A percentile compares a stretch with the other conserved stretches of the same genome.
Evolutionary conservation across 1,284 basidiomycete species (phyloP).

Genomic region (Phlebopus sp.): DNA sequence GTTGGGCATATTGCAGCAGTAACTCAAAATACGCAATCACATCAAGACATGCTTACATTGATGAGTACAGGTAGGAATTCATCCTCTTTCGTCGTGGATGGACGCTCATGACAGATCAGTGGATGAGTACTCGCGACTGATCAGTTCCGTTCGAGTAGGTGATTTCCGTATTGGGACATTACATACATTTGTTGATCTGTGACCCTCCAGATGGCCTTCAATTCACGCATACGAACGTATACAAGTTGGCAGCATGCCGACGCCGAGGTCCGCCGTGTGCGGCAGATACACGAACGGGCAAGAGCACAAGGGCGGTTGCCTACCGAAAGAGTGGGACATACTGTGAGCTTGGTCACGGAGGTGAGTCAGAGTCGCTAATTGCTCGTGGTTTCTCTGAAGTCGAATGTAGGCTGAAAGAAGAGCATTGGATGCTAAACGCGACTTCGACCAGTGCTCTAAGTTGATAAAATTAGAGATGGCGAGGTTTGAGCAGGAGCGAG

Average conservation of each 20-base stretch:
- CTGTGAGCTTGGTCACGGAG: slow-evolving; percentile 77
- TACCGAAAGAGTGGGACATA: slow-evolving; percentile 62
- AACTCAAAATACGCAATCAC: slow-evolving; percentile 67
- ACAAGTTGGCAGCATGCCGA: slow-evolving; percentile 80
- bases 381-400: not conserved
- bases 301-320: slow-evolving; percentile 70
- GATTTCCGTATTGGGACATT: not conserved
- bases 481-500: slow-evolving; percentile 91
- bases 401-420: slow-evolving; percentile 68
- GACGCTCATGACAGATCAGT: slow-evolving; percentile 37
- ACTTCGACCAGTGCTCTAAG: slow-evolving; percentile 86
- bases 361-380: slow-evolving; percentile 37
- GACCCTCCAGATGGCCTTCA: slow-evolving; percentile 70
- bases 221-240: slow-evolving; percentile 81
- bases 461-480: slow-evolving; percentile 89
- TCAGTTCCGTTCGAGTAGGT: slow-evolving; percentile 83
- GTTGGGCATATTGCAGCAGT: slow-evolving; percentile 73
- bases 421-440: slow-evolving; percentile 75
- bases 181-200: slow-evolving; percentile 3
- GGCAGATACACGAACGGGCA: slow-evolving; percentile 77
- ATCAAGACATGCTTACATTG: slow-evolving; percentile 75
- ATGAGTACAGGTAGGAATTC: slow-evolving; percentile 63
- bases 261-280: slow-evolving; percentile 69
- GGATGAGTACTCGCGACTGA: slow-evolving; percentile 91
- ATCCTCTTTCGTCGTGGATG: slow-evolving; percentile 4